Evolutionary conservation across 495 filamentous ascomycete species (phyloP), one percentile per base, ranked within the genome.

Genomic region (Aspergillus kassunensis): DNA sequence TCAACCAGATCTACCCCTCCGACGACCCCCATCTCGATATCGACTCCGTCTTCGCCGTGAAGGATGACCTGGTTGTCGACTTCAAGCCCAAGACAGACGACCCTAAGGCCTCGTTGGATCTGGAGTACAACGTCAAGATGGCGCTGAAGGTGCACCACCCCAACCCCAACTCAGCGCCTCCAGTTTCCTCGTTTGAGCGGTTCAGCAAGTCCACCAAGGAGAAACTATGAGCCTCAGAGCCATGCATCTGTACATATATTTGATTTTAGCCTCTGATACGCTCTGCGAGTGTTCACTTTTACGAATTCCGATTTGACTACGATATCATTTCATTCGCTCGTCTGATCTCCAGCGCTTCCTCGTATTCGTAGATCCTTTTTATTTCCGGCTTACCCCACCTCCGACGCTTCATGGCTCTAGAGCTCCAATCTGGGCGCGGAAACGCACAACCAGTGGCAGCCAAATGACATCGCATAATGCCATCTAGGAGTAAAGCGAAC

Each of bases 41-140:
- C 55, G 82, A 86, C 69, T 80, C 82, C 27, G 82, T 85, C 44
- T 85, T 85, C 55, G 82, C 81, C 8, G 82, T 86, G 63, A 86
- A 86, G 70, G 74, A 82, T 50, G 80, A 82, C 53, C 69, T 86
- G 20, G 73, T 86, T 34, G 80, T 86, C 16, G 80, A 85, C 54
- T 85, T 86, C 65, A 75, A 70, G 57, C 80, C 80, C 40, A 60
- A 76, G 57, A 61, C 72, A 20, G 64, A 64, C 34, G 73, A 76
- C 51, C 69, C 71, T 65, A 76, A 76, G 63, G 73, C 73, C 45
- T 13, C 56, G 33, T 66, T 76, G 33, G 72, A 74, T 56, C 61
- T 76, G 24, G 65, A 74, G 51, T 76, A 75, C 61, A 70, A 72
- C 49, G 69, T 76, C 57, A 67, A 34, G 44, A 69, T 76, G 71